These are phyloP conservation scores for Nectriaceae sp. DNA, from an alignment of 2,329 filamentous ascomycete genomes.

Conservation along the genomic window DNA sequence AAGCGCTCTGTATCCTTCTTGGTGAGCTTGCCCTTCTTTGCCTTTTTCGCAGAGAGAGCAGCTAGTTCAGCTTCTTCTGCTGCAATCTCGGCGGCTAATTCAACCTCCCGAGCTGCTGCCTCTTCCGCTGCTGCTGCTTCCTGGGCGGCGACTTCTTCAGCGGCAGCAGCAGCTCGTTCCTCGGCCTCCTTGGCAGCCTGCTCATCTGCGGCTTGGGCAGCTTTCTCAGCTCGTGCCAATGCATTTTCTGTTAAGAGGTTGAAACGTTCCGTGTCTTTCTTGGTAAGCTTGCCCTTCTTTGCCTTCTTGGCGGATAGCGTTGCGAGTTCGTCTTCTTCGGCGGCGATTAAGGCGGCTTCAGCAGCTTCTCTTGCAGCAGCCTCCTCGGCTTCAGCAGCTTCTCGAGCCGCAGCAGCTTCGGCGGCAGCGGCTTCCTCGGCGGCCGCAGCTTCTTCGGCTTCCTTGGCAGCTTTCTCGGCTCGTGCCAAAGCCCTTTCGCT, in stretches of 20 bases:
- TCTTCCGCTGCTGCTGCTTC: constrained; percentile 16
- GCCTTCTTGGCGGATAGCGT: constrained; percentile 33
- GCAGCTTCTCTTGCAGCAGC: constrained; percentile 29
- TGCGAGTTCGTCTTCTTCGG: constrained; percentile 24
- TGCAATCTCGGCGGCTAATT: constrained; percentile 15
- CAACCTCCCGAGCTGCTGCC: constrained; percentile 41
- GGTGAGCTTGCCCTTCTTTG: constrained; percentile 30
- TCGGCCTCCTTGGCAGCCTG: constrained; percentile 33
- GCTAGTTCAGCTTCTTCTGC: constrained; percentile 29
- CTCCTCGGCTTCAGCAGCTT: constrained; percentile 15
- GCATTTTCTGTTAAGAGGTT: constrained; percentile 18
- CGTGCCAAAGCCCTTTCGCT: constrained; percentile 17
- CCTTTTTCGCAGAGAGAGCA: constrained; percentile 37
- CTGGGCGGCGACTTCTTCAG: constrained; percentile 8
- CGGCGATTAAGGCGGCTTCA: constrained; percentile 20
- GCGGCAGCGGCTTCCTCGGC: constrained; percentile 9
- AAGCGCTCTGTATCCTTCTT: constrained; percentile 34
- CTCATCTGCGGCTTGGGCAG: constrained; percentile 26
- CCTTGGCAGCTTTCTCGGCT: constrained; percentile 18
- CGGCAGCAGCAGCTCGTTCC: constrained; percentile 6
- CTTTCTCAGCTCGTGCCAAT: constrained; percentile 22
- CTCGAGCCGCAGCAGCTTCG: constrained; percentile 19
- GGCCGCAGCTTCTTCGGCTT: constrained; percentile 12
- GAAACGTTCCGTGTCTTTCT: constrained; percentile 1
- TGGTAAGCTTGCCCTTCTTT: constrained; percentile 25